Conservation (phyloP, 1,284 basidiomycete species). For the Salmacisia buchloeana region DNA sequence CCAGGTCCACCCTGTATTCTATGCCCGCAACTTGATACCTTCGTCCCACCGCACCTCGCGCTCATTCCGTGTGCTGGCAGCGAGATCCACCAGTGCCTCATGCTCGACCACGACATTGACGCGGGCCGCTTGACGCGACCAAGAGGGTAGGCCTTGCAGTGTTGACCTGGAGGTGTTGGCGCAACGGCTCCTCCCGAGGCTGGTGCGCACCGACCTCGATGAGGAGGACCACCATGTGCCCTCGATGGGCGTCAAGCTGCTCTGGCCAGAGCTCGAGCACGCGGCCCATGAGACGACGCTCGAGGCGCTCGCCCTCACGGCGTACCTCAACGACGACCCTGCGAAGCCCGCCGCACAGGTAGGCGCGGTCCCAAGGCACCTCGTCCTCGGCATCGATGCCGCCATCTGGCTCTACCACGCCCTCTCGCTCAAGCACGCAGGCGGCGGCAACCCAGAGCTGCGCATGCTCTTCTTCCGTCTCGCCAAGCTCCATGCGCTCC, state of each 20-base stretch:
- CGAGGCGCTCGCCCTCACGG: conserved; percentile 19
- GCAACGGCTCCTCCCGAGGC: no score
- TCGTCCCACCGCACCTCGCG: no score
- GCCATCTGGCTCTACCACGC: conserved; percentile 56
- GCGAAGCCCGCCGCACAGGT: background rate
- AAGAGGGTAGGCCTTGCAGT: no score
- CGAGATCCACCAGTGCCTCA: no score
- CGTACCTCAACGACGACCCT: conserved; percentile 16
- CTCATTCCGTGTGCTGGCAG: no score
- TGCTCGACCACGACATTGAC: no score
- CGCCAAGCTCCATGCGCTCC: conserved; percentile 66
- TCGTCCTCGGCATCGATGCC: conserved; percentile 41
- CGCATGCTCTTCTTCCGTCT: conserved; percentile 56
- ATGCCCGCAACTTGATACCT: no score
- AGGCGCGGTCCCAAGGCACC: conserved; percentile 9
- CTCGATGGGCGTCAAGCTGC: conserved; percentile 37
- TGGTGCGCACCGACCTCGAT: background rate
- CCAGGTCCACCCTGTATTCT: no score
- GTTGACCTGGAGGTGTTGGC: no score
- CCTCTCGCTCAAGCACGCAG: background rate
- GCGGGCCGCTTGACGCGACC: no score
- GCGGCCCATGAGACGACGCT: conserved; percentile 27
- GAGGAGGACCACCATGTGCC: no score
- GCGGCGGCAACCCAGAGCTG: conserved; percentile 48
- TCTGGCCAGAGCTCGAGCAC: conserved; percentile 35